These are phyloP conservation scores for Ogataea minuta DNA, from an alignment of 805 yeast species.

Conservation along the genomic window DNA sequence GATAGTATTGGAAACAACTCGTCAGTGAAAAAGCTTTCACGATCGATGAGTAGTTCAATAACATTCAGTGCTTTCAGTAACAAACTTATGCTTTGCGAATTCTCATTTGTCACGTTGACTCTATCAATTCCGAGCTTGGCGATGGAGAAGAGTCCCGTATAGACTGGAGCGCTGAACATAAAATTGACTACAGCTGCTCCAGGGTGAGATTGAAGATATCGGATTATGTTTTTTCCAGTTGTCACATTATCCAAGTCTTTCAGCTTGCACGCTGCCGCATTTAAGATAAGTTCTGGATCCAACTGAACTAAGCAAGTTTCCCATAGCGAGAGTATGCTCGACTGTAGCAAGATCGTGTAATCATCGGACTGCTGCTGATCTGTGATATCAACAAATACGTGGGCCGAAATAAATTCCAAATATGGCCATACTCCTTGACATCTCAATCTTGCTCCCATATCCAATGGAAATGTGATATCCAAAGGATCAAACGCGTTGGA, in stretches of 20 bases:
- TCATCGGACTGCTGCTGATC: constrained; percentile 35
- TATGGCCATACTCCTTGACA: constrained; percentile 77
- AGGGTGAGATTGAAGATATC: constrained; percentile 64
- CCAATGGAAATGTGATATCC: constrained; percentile 54
- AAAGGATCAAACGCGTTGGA: constrained; percentile 38
- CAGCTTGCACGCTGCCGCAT: constrained; percentile 45
- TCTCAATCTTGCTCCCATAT: constrained; percentile 61
- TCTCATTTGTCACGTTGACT: constrained; percentile 39
- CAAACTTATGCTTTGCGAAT: constrained; percentile 35
- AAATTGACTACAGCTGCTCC: constrained; percentile 62
- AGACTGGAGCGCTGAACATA: constrained; percentile 58
- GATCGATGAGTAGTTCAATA: constrained; percentile 43
- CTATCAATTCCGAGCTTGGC: constrained; percentile 60
- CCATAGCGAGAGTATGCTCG: constrained; percentile 50
- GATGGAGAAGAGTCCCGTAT: constrained; percentile 53
- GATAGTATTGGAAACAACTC: constrained; percentile 51
- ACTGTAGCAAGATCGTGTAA: constrained; percentile 48
- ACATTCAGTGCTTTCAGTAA: constrained; percentile 44
- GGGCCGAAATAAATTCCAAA: constrained; percentile 65
- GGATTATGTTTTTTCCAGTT: constrained; percentile 41
- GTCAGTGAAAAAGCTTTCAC: constrained; percentile 61
- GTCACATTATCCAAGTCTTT: constrained; percentile 49
- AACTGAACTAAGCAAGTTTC: constrained; percentile 47
- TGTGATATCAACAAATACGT: constrained; percentile 57
- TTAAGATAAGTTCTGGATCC: constrained; percentile 49